Conservation (phyloP, 2,329 filamentous ascomycete genomes). For the Elsinoe australis region DNA sequence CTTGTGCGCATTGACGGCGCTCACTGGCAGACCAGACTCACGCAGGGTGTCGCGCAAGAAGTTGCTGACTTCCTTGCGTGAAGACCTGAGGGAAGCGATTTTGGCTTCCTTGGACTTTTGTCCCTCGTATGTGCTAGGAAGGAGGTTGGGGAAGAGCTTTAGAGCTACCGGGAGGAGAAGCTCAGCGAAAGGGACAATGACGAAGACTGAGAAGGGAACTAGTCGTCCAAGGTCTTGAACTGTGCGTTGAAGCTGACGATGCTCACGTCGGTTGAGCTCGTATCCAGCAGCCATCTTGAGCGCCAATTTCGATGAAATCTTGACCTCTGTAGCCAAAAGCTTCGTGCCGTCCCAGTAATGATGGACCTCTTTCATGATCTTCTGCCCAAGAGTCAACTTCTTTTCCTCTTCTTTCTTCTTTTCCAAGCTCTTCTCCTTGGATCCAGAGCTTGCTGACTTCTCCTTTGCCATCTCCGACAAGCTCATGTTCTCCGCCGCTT, state of each 20-base stretch:
- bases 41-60: constrained; percentile 83
- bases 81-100: constrained; percentile 69
- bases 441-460: constrained; percentile 45
- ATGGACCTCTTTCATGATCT: constrained; percentile 84
- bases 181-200: constrained; percentile 95
- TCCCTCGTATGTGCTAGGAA: constrained; percentile 93
- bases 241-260: constrained; percentile 85
- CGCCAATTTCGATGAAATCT: constrained; percentile 82
- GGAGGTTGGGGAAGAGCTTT: constrained; percentile 91
- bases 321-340: constrained; percentile 82
- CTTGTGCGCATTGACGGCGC: constrained; percentile 72
- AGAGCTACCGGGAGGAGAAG: constrained; percentile 83
- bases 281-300: constrained; percentile 98
- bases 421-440: constrained; percentile 48
- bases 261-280: constrained; percentile 87
- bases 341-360: constrained; percentile 99
- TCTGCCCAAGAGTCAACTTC: constrained; percentile 83
- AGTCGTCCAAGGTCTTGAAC: constrained; percentile 88
- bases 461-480: constrained; percentile 56
- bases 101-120: constrained; percentile 87
- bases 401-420: constrained; percentile 64
- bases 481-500: constrained; percentile 41
- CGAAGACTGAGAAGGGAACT: constrained; percentile 92
- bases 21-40: constrained; percentile 88
- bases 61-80: constrained; percentile 83